Evolutionary conservation across 805 yeast genomes (phyloP), one percentile per base, ranked within the genome.

Genomic region (Helenozyma rhizophorensis): DNA sequence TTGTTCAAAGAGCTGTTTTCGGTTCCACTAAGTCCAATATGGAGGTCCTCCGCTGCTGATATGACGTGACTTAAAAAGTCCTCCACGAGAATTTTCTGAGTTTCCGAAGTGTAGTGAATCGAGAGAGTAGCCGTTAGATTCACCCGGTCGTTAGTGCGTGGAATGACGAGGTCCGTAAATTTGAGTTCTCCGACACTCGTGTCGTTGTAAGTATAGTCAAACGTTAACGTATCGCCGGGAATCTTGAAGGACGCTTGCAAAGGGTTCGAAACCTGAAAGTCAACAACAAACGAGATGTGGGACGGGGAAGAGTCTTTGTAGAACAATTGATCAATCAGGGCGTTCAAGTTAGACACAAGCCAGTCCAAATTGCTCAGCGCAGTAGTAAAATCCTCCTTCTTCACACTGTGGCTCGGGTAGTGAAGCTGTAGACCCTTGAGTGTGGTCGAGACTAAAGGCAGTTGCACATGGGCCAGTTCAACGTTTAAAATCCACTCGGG

Each of bases 181-280:
- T 40, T 50, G 5, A 63, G 25, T 6, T 36, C 32, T 0, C 70
- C 76, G 23, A 72, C 42, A 1, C 18, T 31, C 0, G 70, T 54
- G 1, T 53, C 55, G 33, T 68, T 63, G 39, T 50, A 56, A 2
- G 33, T 42, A 5, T 69, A 30, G 5, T 51, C 46, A 14, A 68
- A 41, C 5, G 44, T 45, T 6, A 60, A n/a, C 2, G 29, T 25
- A 18, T 55, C 52, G 6, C 43, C 36, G 4, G 56, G 48, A 4
- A 58, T 21, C 2, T 46, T 52, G 11, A 58, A 25, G 1, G 57
- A 48, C 7, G 47, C 30, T 13, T 42, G 42, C 14, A 61, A 42
- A 1, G 72, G 69, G 39, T 68, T 70, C 9, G 33, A 22, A 3
- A 69, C 21, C 12, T 51, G 54, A 4, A 61, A 21, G 25, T 56